Evolutionary conservation across 73 alveolate genomes (phyloP).

Genomic region (Paramecium primaurelia): DNA sequence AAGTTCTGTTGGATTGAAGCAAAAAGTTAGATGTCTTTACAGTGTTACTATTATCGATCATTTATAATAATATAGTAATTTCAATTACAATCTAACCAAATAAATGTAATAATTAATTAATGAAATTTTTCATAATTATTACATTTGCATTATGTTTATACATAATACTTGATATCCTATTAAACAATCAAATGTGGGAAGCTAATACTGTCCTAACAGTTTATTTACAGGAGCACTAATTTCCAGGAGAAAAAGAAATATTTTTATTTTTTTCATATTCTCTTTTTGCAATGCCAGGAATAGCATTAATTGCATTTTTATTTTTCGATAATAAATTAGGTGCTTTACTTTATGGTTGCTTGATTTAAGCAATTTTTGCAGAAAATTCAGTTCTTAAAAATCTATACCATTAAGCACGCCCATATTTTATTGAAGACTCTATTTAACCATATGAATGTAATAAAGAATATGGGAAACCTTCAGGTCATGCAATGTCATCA

Average conservation of each 20-base stretch:
- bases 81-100: neutral
- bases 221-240: neutral
- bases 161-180: neutral
- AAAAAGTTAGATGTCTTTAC: neutral
- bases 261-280: neutral
- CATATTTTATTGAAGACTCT: constrained; percentile 4
- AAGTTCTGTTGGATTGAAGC: neutral
- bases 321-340: neutral
- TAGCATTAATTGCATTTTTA: neutral
- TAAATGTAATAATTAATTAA: neutral
- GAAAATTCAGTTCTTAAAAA: constrained; percentile 25
- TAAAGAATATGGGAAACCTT: constrained; percentile 61
- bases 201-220: neutral
- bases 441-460: constrained; percentile 27
- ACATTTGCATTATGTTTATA: neutral
- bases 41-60: neutral
- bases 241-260: neutral
- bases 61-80: neutral
- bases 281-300: neutral
- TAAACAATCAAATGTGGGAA: neutral
- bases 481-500: constrained; percentile 63
- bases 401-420: constrained; percentile 55
- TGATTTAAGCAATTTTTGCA: neutral
- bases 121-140: neutral
- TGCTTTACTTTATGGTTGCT: neutral